Evolutionary conservation across 306 rosid species (phyloP).

Genomic region (Spatholobus suberectus): DNA sequence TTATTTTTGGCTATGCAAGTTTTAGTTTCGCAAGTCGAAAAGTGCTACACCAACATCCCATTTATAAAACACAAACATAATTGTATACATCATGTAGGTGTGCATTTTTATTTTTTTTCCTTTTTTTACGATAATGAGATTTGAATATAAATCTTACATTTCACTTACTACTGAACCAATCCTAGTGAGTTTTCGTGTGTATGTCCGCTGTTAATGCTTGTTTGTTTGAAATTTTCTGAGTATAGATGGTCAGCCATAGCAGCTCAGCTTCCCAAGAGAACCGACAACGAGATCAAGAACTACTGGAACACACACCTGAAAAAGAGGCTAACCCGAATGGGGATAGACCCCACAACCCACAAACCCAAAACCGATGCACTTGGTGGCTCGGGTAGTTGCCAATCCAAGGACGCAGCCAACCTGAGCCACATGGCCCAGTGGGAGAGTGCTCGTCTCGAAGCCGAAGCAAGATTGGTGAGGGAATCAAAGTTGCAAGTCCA

Average conservation of each 20-base stretch:
- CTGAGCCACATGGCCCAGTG: constrained; percentile 67
- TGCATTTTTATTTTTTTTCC: no score
- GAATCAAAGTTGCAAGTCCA: constrained; percentile 45
- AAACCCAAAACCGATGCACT: constrained; percentile 45
- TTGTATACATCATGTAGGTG: no score
- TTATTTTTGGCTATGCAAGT: neutral
- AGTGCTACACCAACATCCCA: neutral
- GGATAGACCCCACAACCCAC: constrained; percentile 59
- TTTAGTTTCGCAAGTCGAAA: neutral
- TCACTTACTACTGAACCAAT: no score
- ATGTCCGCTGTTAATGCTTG: no score
- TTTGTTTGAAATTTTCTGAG: neutral
- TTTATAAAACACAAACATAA: no score
- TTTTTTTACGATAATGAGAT: no score
- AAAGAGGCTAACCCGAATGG: constrained; percentile 55
- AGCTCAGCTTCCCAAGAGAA: constrained; percentile 55
- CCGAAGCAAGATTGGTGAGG: constrained; percentile 50
- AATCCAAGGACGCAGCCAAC: constrained; percentile 41
- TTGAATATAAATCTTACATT: no score
- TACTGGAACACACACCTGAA: constrained; percentile 64
- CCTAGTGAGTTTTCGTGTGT: no score
- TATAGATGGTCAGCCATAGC: constrained; percentile 66
- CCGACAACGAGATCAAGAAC: constrained; percentile 62
- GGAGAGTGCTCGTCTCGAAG: constrained; percentile 61
- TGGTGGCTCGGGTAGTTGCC: neutral